These are phyloP conservation scores for Centella asiatica DNA, from an alignment of 129 eudicot genomes.

Conservation along the genomic window DNA sequence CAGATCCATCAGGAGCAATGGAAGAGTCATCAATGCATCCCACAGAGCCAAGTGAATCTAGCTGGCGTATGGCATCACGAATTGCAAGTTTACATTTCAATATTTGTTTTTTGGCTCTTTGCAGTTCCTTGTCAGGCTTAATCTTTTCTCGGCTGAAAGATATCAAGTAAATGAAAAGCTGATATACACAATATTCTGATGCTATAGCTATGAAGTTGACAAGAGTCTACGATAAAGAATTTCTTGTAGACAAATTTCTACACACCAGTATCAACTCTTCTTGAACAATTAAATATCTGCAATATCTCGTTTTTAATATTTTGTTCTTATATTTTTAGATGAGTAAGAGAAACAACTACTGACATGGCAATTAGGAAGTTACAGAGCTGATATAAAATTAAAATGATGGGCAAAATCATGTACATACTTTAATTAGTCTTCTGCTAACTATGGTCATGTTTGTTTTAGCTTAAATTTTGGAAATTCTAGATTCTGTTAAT, in stretches of 20 bases:
- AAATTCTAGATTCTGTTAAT: too few relatives aligned
- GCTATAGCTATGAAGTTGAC: background rate
- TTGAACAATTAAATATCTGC: background rate
- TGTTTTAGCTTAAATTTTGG: too few relatives aligned
- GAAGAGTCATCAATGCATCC: constrained; percentile 77
- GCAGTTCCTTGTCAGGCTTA: constrained; percentile 83
- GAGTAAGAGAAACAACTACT: background rate
- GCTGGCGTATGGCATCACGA: constrained; percentile 77
- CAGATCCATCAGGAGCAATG: constrained; percentile 89
- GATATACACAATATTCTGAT: background rate
- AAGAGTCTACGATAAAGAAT: background rate
- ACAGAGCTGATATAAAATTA: too few relatives aligned
- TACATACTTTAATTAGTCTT: too few relatives aligned
- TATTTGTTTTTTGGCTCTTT: constrained; percentile 83
- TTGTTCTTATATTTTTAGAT: background rate
- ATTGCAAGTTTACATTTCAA: constrained; percentile 83
- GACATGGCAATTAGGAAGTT: too few relatives aligned
- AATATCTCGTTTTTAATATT: background rate
- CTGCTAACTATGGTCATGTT: too few relatives aligned
- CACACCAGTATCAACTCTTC: background rate
- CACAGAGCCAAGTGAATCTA: constrained; percentile 78
- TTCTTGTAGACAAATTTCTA: background rate
- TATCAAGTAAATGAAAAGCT: constrained; percentile 1
- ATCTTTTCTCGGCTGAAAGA: constrained; percentile 83
- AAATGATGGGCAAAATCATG: too few relatives aligned